Percentiles rank a stretch among this genome's conserved stretches.
Conservation (phyloP, 306 rosid genomes). For the Cicer chorassanicum region DNA sequence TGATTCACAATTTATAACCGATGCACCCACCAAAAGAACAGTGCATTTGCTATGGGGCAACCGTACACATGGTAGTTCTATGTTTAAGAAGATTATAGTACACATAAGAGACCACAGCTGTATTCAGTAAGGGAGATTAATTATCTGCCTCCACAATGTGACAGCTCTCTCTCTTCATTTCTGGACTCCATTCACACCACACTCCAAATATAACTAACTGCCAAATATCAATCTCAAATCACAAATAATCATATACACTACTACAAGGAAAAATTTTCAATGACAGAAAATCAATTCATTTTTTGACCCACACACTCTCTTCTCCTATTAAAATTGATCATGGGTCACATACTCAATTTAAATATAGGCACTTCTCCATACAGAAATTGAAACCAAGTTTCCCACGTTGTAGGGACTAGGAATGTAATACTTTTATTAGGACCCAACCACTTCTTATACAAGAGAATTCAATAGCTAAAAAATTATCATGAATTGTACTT, state of each 20-base stretch:
- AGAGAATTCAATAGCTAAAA: not conserved
- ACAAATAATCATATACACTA: not conserved
- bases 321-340: not conserved
- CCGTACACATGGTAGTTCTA: conserved; percentile 5
- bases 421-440: not conserved
- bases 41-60: conserved; percentile 37
- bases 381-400: not conserved
- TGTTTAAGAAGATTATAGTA: conserved; percentile 3
- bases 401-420: not conserved
- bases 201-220: conserved; percentile 10
- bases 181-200: conserved; percentile 12
- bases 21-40: conserved; percentile 37
- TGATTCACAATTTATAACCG: conserved; percentile 2
- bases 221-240: not conserved
- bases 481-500: not conserved
- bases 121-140: conserved; percentile 35
- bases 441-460: not conserved
- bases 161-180: conserved; percentile 11
- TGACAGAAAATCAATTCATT: not conserved
- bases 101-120: conserved; percentile 46
- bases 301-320: not conserved
- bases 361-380: not conserved
- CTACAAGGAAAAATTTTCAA: not conserved
- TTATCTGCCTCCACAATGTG: conserved; percentile 43
- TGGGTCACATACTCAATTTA: not conserved